Evolutionary conservation across 2,329 filamentous ascomycete species (phyloP).

Genomic region (Colletotrichum costaricense): DNA sequence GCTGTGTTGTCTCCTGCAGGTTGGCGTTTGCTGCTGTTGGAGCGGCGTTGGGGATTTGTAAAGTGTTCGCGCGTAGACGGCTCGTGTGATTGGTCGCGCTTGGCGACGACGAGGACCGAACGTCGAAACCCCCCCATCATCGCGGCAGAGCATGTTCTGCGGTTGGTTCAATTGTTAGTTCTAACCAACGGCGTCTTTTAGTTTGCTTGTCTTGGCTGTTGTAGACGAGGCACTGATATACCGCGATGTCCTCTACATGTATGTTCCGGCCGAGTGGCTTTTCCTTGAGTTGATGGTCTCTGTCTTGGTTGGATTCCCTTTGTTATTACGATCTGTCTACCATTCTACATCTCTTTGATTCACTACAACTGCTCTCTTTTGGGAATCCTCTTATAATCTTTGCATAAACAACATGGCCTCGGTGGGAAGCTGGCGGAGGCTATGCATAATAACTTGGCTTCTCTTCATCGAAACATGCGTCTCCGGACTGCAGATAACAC

Average conservation of each 20-base stretch:
- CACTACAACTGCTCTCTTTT: neutral
- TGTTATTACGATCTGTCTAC: neutral
- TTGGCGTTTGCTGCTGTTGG: slow-evolving; percentile 10
- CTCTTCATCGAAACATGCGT: neutral
- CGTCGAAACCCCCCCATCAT: slow-evolving; percentile 18
- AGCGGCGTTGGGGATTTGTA: neutral
- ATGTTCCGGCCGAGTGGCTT: slow-evolving; percentile 10
- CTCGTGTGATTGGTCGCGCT: slow-evolving; percentile 21
- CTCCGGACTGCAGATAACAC: neutral
- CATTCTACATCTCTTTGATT: neutral
- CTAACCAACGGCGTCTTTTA: slow-evolving; percentile 7
- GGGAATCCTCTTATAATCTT: neutral
- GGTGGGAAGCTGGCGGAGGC: neutral
- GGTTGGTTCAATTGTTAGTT: slow-evolving; percentile 10
- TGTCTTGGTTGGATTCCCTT: neutral
- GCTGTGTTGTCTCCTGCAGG: slow-evolving; percentile 19
- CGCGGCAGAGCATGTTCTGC: slow-evolving; percentile 20
- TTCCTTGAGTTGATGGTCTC: neutral
- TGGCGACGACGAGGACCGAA: slow-evolving; percentile 19
- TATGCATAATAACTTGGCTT: slow-evolving; percentile 21
- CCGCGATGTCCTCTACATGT: neutral
- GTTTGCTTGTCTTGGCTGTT: neutral
- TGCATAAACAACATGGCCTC: slow-evolving; percentile 6
- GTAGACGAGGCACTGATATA: slow-evolving; percentile 22
- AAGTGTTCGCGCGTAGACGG: slow-evolving; percentile 25